Base-by-base conservation (phyloP, 2,329 filamentous ascomycete species). In the Pseudodiploospora longispora region DNA sequence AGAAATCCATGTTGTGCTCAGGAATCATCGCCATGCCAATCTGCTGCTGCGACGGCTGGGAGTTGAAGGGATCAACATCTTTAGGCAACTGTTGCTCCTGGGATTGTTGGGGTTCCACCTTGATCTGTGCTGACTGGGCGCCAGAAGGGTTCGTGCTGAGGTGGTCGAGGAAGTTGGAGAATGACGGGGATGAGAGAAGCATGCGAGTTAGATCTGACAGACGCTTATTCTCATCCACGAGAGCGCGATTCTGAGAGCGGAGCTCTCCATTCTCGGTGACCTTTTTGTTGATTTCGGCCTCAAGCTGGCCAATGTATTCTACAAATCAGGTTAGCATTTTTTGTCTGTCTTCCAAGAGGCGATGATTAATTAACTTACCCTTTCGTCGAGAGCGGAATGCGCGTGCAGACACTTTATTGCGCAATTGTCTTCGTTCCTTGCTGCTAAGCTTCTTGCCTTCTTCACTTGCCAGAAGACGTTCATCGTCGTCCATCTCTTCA, bases 361-460 rank as follows among this genome's bases (percentile, higher is more conserved):
- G 10, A 19, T 3, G 32, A 4, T 9, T 30, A 9, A 37, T 27
- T 2, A 52, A 60, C 76, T 74, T 82, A 96, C 91, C 91, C 76
- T 98, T 98, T 75, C 93, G 85, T 57, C 93, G 78, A n/a, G 90
- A 96, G 45, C 93, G 85, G 81, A 98, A 98, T 41, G 91, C 91
- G 55, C 93, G 87, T 50, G 93, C 93, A 36, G 93, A 98, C 4
- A 98, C 93, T 70, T 98, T 98, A 78, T 98, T 98, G 52, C 93
- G 82, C n/a, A 98, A 77, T 67, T 97, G 93, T 54, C 93, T 83
- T 48, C 93, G 83, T 68, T 97, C 90, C 71, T 97, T 97, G 74
- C 88, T 95, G 67, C 83, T 93, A n/a, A 98, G 78, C 73, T 96
- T 96, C 82, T 98, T 98, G 58, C 91, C 93, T 68, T 96, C 91